phyloP scores from a whole-genome alignment of 176 grass and related monocot species.

The Avena atlantica region DNA sequence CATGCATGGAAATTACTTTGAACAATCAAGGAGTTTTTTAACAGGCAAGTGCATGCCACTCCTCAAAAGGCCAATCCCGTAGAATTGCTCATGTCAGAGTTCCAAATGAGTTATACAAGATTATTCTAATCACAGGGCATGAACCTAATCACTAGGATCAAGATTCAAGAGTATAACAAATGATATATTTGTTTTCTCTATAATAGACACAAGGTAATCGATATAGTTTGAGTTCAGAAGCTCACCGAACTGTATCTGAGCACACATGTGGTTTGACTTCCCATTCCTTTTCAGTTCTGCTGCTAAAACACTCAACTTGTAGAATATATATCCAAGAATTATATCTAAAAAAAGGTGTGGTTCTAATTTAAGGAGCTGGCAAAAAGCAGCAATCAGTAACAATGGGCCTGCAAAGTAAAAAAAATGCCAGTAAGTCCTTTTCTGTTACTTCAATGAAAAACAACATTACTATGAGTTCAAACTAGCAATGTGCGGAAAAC shows the following conservation, averaged over 20 bases:
- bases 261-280: conserved; percentile 16
- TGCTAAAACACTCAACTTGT: conserved; percentile 34
- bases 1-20: not conserved
- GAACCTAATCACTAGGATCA: not conserved
- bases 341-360: conserved; percentile 28
- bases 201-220: not conserved
- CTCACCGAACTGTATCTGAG: conserved; percentile 22
- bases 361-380: not conserved
- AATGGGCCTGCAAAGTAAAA: conserved; percentile 17
- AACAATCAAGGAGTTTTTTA: not conserved
- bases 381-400: conserved; percentile 25
- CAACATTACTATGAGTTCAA: not conserved
- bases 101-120: not conserved
- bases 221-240: not conserved
- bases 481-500: not conserved
- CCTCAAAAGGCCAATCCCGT: not conserved
- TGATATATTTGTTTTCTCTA: not conserved
- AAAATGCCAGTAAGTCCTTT: not conserved
- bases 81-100: not conserved
- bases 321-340: conserved; percentile 37
- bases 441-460: not conserved
- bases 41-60: not conserved
- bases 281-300: conserved; percentile 27
- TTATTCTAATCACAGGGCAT: not conserved
- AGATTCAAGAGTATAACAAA: no score